A percentile compares a stretch with the other conserved stretches of the same genome.
Conservation (phyloP, 202 grass and related monocot species). For the Digitaria exilis region DNA sequence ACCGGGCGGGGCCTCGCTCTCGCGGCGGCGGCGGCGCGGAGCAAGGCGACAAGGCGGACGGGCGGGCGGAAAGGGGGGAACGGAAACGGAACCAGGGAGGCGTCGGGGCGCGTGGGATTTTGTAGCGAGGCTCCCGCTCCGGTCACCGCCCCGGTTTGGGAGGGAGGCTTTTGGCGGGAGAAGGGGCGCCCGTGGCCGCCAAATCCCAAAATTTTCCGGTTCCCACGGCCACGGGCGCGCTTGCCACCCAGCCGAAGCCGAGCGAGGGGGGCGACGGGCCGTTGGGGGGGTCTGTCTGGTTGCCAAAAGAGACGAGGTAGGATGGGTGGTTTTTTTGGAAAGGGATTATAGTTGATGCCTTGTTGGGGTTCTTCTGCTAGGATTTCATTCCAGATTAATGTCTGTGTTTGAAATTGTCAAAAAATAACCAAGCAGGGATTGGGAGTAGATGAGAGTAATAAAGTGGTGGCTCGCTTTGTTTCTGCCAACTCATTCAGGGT, state of each 20-base stretch:
- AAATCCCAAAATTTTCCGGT: slow-evolving; percentile 27
- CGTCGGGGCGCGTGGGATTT: background rate
- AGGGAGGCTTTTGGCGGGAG: slow-evolving; percentile 43
- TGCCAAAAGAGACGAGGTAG: background rate
- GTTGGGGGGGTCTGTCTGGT: no score
- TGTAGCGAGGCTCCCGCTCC: background rate
- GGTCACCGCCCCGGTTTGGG: background rate
- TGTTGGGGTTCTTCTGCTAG: background rate
- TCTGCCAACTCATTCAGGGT: no score
- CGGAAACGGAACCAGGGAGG: background rate
- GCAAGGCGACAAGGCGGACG: slow-evolving; percentile 20
- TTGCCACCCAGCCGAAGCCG: background rate
- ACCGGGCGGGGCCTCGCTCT: background rate
- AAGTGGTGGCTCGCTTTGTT: no score
- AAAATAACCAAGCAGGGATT: no score
- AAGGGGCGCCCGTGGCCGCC: slow-evolving; percentile 22
- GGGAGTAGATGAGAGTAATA: no score
- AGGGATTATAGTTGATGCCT: background rate
- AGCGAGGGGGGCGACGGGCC: background rate
- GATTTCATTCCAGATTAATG: background rate
- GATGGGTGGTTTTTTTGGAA: background rate
- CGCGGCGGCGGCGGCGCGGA: background rate
- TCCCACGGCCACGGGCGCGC: background rate
- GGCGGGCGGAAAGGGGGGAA: background rate
- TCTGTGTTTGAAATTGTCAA: background rate